A percentile compares a stretch with the other conserved stretches of the same genome.
Conservation (phyloP, 2,329 filamentous ascomycete species). For the Alternaria gansuensis region DNA sequence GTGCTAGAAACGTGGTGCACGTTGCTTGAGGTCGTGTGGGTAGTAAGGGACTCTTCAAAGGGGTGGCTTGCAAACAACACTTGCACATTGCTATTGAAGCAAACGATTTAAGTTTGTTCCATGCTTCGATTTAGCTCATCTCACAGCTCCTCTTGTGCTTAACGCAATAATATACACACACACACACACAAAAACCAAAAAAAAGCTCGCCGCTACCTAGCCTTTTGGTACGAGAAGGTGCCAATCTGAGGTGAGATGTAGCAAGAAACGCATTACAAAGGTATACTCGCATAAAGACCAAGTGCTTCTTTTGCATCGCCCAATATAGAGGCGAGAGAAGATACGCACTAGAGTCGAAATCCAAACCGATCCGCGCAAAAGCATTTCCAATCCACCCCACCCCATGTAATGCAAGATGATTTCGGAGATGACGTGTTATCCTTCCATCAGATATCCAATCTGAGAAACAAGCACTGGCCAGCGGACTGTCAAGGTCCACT, state of each 20-base stretch:
- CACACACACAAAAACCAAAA: neutral
- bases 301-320: slow-evolving; percentile 16
- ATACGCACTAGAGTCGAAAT: slow-evolving; percentile 13
- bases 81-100: neutral
- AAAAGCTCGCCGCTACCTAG: slow-evolving; percentile 12
- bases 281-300: slow-evolving; percentile 26
- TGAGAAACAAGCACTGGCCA: slow-evolving; percentile 17
- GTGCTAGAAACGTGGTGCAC: slow-evolving; percentile 6
- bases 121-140: neutral
- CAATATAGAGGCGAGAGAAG: slow-evolving; percentile 18
- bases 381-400: slow-evolving; percentile 16
- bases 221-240: slow-evolving; percentile 7
- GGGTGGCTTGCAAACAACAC: neutral
- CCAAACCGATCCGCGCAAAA: slow-evolving; percentile 16
- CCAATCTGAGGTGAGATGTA: slow-evolving; percentile 20
- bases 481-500: slow-evolving; percentile 15
- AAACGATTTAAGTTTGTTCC: neutral
- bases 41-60: neutral
- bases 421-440: slow-evolving; percentile 35
- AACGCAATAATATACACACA: slow-evolving; percentile 17
- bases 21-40: slow-evolving; percentile 1
- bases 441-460: slow-evolving; percentile 35
- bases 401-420: slow-evolving; percentile 37
- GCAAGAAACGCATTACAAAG: slow-evolving; percentile 34
- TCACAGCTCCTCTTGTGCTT: slow-evolving; percentile 1